Conservation (phyloP, 139 green algal species). For the Micractinium conductrix region DNA sequence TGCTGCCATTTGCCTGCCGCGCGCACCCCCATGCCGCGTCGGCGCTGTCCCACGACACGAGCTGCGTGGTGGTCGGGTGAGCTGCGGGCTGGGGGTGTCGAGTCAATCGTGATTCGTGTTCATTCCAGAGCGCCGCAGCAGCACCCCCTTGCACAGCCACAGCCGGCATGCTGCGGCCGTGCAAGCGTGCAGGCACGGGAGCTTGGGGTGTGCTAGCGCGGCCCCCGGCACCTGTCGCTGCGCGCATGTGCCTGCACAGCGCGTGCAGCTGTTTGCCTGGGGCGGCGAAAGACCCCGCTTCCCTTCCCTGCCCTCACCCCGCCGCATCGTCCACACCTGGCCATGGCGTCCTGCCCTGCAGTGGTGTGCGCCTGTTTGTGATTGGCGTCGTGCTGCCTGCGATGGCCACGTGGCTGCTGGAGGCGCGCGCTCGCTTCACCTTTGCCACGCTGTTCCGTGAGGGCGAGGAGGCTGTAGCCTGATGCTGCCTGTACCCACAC, state of each 20-base stretch:
- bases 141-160: background rate
- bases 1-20: constrained; percentile 10
- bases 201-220: too few species aligned
- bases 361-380: constrained; percentile 5
- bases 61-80: background rate
- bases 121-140: background rate
- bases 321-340: too few species aligned
- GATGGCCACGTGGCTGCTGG: background rate
- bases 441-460: background rate
- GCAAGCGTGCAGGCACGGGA: background rate
- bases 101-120: background rate
- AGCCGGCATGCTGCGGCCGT: background rate
- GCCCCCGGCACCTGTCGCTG: too few species aligned
- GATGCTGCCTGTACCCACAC: background rate
- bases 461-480: background rate
- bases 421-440: background rate
- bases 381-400: background rate
- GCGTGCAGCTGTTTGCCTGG: too few species aligned
- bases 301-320: background rate
- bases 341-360: background rate
- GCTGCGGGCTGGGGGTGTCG: background rate
- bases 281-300: too few species aligned
- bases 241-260: too few species aligned
- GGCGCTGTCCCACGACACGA: background rate
- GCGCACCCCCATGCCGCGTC: background rate